These are phyloP conservation scores for Macrolepiota dolichaula DNA, from an alignment of 768 basidiomycete species.

Conservation along the genomic window DNA sequence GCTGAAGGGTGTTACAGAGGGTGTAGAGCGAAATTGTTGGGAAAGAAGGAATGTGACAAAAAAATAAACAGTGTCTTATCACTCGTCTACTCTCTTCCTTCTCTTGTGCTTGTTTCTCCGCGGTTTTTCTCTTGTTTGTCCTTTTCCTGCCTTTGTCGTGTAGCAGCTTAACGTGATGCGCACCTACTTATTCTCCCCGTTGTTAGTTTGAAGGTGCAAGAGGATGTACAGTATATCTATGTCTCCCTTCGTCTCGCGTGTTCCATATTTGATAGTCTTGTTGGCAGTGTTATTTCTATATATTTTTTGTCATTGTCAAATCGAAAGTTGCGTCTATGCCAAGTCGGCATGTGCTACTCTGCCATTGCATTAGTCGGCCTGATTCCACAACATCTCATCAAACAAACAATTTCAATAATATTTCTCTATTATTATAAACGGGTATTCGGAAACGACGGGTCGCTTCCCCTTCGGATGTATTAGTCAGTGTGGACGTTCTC, in stretches of 20 bases:
- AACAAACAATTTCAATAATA: no score
- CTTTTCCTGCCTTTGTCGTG: neutral
- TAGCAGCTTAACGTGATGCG: neutral
- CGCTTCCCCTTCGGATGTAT: no score
- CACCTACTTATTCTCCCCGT: neutral
- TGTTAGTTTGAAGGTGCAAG: neutral
- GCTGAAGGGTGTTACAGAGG: neutral
- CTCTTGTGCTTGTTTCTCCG: neutral
- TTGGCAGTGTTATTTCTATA: neutral
- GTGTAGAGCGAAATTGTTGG: neutral
- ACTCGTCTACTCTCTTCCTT: neutral
- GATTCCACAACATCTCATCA: no score
- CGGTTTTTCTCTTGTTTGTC: neutral
- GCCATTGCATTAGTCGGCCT: no score
- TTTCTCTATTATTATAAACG: no score
- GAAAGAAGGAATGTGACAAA: neutral
- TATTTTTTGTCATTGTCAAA: neutral
- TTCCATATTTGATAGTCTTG: neutral
- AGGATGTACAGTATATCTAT: constrained; percentile 1
- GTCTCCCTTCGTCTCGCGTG: neutral
- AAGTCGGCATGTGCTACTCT: no score
- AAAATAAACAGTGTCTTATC: neutral
- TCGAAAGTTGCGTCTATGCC: no score
- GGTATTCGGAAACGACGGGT: no score
- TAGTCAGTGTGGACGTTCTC: no score